These are phyloP conservation scores for Leptodontidium sp. DNA, from an alignment of 2,329 filamentous ascomycete genomes.

Conservation along the genomic window DNA sequence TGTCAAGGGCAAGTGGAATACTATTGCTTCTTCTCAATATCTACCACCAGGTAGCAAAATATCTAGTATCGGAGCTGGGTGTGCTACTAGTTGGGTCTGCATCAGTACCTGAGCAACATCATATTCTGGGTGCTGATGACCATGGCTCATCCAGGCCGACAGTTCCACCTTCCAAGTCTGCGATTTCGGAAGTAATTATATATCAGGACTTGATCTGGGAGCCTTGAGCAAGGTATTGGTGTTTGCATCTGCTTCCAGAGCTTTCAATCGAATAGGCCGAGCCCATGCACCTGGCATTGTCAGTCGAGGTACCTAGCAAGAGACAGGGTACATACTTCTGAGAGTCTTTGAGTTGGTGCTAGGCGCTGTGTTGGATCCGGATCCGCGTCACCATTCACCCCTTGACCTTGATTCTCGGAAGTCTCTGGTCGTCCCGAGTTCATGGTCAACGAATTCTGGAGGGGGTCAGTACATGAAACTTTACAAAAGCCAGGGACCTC, in stretches of 20 bases:
- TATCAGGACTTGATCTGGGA: background rate
- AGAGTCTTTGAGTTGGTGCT: constrained; percentile 78
- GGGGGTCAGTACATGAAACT: constrained; percentile 45
- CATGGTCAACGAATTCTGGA: constrained; percentile 37
- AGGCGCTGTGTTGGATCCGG: constrained; percentile 51
- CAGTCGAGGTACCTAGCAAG: constrained; percentile 28
- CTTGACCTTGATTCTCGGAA: constrained; percentile 31
- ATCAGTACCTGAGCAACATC: constrained; percentile 46
- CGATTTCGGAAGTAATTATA: background rate
- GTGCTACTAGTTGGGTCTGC: constrained; percentile 86
- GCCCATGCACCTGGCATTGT: constrained; percentile 43
- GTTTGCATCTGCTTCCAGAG: background rate
- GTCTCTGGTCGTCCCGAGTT: constrained; percentile 36
- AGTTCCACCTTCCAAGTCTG: background rate
- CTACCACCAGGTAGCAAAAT: constrained; percentile 62
- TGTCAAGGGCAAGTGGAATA: constrained; percentile 74
- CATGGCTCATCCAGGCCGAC: background rate
- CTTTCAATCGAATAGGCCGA: constrained; percentile 43
- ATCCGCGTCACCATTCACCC: constrained; percentile 20
- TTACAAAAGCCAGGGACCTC: constrained; percentile 42
- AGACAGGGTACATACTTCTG: constrained; percentile 61
- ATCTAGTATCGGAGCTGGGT: constrained; percentile 78
- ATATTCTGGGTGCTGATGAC: background rate
- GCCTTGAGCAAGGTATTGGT: background rate
- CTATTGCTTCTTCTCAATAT: constrained; percentile 66